Evolutionary conservation across 352 stramenopile genomes (phyloP), one percentile per base, ranked within the genome.

Genomic region (Phytophthora europaea): DNA sequence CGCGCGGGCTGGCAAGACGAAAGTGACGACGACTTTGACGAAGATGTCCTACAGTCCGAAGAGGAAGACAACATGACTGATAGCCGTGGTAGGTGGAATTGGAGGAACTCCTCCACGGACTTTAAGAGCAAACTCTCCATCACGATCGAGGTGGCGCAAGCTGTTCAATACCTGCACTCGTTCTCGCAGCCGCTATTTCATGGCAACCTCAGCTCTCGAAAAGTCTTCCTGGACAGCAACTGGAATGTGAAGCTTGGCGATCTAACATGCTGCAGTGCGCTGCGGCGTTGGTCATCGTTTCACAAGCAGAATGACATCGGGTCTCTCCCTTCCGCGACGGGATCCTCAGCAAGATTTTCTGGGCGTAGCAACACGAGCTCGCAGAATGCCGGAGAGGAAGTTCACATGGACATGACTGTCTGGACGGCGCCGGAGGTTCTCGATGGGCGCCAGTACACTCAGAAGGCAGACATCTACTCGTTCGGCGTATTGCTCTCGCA

Each of bases 341-440:
- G 26, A 36, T 62, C 53, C 2, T 4, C 55, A 7, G 18, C 54
- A 23, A 59, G 60, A 45, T 60, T 23, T 22, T 74, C 68, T 16
- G 55, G 61, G 16, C 63, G 57, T 20, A 76, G 67, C 45, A 75
- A 65, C 10, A 48, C 40, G 1, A 75, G 54, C 34, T 76, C 64
- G 12, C 45, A 63, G 8, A 60, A 65, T 22, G 48, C 34, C 1
- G 69, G 69, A 5, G 66, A 71, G 8, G 72, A 79, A 9, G 72
- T 87, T 58, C 80, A 74, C 43, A 79, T 87, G 61, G 77, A 87
- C 34, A 87, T 87, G 80, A 87, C 65, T 0, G 75, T 87, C 31
- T 87, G 76, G 80, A 83, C 80, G 10, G 77, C 79, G 0, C 76
- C 79, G 1, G 79, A 85, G 28, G 79, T 85, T 4, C 67, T 85